Evolutionary conservation across 331 rosid species (phyloP).

Genomic region (Spiraea crenata): DNA sequence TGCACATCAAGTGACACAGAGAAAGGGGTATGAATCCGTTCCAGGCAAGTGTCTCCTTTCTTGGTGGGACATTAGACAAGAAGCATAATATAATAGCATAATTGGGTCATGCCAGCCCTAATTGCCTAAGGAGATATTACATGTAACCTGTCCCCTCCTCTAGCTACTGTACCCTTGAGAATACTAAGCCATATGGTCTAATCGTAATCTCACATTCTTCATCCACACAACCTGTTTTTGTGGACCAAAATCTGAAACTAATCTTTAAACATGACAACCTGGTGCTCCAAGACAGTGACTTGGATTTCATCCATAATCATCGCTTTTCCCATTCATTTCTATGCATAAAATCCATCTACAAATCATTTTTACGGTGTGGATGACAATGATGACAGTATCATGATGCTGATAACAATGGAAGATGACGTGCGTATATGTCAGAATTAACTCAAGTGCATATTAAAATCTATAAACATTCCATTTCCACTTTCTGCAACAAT

Average conservation of each 20-base stretch:
- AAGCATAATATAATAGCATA: conserved; percentile 35
- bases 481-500: neutral
- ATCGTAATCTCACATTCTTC: neutral
- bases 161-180: conserved; percentile 9
- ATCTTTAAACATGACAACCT: conserved; percentile 34
- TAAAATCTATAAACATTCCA: neutral
- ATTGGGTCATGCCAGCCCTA: conserved; percentile 36
- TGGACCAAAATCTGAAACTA: conserved; percentile 21
- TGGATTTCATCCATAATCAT: conserved; percentile 18
- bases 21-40: too few species aligned
- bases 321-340: conserved; percentile 9
- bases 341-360: neutral
- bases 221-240: conserved; percentile 4
- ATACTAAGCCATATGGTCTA: conserved; percentile 12
- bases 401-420: conserved; percentile 2
- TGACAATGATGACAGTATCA: neutral
- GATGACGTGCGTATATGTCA: conserved; percentile 2
- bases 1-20: too few species aligned
- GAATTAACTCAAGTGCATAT: neutral
- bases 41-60: too few species aligned
- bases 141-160: conserved; percentile 13
- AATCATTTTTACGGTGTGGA: neutral
- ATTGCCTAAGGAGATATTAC: conserved; percentile 24
- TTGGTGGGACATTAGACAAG: conserved; percentile 34
- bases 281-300: conserved; percentile 24